phyloP scores from a whole-genome alignment of 176 grass and related monocot genomes.

The Eleusine indica region DNA sequence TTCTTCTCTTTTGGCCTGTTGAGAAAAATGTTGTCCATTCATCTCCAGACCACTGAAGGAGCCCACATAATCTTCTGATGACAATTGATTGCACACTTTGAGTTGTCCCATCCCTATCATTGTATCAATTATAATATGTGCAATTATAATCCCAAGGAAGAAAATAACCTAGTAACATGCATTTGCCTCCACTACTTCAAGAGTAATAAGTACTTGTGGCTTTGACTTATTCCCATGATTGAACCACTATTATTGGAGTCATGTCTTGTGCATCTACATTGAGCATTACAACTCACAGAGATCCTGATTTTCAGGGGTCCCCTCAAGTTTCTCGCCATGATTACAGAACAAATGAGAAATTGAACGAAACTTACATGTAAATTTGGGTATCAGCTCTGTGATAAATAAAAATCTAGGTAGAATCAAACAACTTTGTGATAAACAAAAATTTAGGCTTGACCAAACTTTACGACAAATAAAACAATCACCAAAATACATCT shows the following conservation, averaged over 20 bases:
- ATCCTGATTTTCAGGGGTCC: not conserved
- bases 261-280: slow-evolving; percentile 16
- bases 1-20: not conserved
- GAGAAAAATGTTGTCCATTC: slow-evolving; percentile 22
- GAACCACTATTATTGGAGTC: slow-evolving; percentile 31
- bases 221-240: slow-evolving; percentile 36
- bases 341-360: not conserved
- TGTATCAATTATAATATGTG: not conserved
- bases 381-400: not conserved
- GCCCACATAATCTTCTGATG: slow-evolving; percentile 23
- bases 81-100: slow-evolving; percentile 35
- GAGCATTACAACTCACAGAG: not conserved
- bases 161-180: slow-evolving; percentile 36
- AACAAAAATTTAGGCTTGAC: not conserved
- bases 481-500: not conserved
- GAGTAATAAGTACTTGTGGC: slow-evolving; percentile 26
- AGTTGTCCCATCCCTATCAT: slow-evolving; percentile 36
- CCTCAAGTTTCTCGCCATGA: not conserved
- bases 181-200: slow-evolving; percentile 47
- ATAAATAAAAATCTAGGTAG: slow-evolving; percentile 10
- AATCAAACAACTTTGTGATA: not conserved
- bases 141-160: slow-evolving; percentile 8
- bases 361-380: not conserved
- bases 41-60: slow-evolving; percentile 20
- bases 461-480: too few species aligned